These are phyloP conservation scores for Serendipita sp. DNA, from an alignment of 768 basidiomycete species.

Conservation along the genomic window DNA sequence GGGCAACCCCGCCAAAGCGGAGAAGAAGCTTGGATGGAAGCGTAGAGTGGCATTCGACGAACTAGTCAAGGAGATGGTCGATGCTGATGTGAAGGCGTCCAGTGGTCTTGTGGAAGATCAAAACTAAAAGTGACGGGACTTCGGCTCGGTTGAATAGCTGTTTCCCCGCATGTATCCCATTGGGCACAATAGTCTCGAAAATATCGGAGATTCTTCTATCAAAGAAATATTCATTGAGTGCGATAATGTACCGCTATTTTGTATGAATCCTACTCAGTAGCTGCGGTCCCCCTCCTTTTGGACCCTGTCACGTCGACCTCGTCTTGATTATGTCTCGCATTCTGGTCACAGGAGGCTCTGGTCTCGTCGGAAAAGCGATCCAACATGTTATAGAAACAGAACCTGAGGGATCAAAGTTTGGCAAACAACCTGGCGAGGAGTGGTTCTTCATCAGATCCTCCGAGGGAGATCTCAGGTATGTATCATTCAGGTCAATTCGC, in stretches of 20 bases:
- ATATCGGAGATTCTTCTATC: not conserved
- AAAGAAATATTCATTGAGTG: not conserved
- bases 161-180: not conserved
- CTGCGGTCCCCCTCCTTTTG: not conserved
- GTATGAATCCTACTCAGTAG: not conserved
- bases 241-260: not conserved
- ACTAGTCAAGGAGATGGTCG: conserved; percentile 87
- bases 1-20: conserved; percentile 84
- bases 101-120: conserved; percentile 68
- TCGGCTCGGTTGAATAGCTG: not conserved
- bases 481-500: not conserved
- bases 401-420: conserved; percentile 62
- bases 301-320: not conserved
- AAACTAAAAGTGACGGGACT: conserved; percentile 29
- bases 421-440: conserved; percentile 54
- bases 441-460: conserved; percentile 74
- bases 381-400: conserved; percentile 65
- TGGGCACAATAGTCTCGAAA: not conserved
- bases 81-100: conserved; percentile 59
- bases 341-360: conserved; percentile 73
- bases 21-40: conserved; percentile 79
- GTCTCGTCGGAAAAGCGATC: conserved; percentile 78
- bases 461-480: conserved; percentile 74
- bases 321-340: conserved; percentile 28
- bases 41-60: conserved; percentile 68